Conservation (phyloP, 345 rosid species). For the Brassica incana region DNA sequence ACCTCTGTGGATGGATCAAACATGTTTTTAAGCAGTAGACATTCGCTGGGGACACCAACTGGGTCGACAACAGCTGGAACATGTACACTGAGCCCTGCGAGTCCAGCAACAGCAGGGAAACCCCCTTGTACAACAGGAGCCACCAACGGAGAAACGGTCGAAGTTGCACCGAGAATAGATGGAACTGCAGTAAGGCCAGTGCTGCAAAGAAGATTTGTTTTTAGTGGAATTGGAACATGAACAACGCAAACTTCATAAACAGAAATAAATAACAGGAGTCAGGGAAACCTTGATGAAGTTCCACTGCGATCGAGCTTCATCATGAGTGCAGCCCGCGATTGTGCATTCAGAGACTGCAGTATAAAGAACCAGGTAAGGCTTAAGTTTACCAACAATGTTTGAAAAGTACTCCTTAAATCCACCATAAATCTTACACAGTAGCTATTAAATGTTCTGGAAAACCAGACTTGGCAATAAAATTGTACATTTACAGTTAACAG, state of each 20-base stretch:
- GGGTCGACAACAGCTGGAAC: slow-evolving; percentile 58
- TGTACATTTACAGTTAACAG: neutral
- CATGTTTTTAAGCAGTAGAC: slow-evolving; percentile 84
- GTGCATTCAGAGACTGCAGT: slow-evolving; percentile 84
- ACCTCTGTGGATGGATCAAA: slow-evolving; percentile 91
- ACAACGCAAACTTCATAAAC: neutral
- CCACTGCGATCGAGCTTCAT: slow-evolving; percentile 92
- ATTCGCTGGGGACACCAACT: slow-evolving; percentile 78
- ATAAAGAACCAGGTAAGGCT: slow-evolving; percentile 17
- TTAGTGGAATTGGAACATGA: slow-evolving; percentile 24
- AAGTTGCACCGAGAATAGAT: slow-evolving; percentile 46
- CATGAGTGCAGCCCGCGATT: slow-evolving; percentile 87
- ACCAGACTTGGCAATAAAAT: neutral
- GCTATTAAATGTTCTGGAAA: neutral
- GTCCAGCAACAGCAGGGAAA: slow-evolving; percentile 57
- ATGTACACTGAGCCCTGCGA: slow-evolving; percentile 47
- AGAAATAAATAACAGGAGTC: slow-evolving; percentile 10
- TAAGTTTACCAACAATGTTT: neutral
- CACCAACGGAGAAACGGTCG: slow-evolving; percentile 48
- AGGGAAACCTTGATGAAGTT: slow-evolving; percentile 65
- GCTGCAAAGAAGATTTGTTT: slow-evolving; percentile 44
- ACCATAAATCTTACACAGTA: neutral
- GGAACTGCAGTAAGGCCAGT: slow-evolving; percentile 49
- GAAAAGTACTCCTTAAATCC: slow-evolving; percentile 2
- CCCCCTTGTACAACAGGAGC: slow-evolving; percentile 54